These are phyloP conservation scores for Coemansia sp. DNA, from an alignment of 192 early-diverging fungal species.

Conservation along the genomic window DNA sequence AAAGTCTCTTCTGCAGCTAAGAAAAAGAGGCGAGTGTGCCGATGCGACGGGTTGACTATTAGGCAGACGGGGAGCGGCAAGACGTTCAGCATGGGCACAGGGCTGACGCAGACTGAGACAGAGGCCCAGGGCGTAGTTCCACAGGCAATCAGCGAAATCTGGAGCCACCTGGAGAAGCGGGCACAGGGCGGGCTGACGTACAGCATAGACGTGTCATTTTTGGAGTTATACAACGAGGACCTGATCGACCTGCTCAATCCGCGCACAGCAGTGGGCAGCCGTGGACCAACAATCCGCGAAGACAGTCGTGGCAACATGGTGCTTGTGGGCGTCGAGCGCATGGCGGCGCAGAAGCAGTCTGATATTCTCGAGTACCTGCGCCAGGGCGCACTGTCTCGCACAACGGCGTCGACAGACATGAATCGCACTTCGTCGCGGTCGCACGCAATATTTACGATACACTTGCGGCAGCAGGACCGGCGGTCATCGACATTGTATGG, in stretches of 20 bases:
- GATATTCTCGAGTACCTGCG: constrained; percentile 72
- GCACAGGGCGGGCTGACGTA: constrained; percentile 26
- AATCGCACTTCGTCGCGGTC: constrained; percentile 92
- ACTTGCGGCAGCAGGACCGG: constrained; percentile 77
- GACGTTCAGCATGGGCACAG: constrained; percentile 94
- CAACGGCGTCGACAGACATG: constrained; percentile 95
- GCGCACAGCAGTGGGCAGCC: constrained; percentile 44
- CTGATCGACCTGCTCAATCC: constrained; percentile 80
- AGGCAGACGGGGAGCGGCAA: constrained; percentile 74
- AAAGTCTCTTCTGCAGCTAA: background rate
- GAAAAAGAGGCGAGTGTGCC: too few species aligned
- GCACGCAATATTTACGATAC: constrained; percentile 95
- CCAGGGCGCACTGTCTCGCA: constrained; percentile 73
- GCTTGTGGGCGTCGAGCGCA: constrained; percentile 83
- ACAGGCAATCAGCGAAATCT: constrained; percentile 43
- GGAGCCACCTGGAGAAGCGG: constrained; percentile 24
- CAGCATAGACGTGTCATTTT: constrained; percentile 73
- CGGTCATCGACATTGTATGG: constrained; percentile 22
- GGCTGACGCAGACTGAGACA: constrained; percentile 20
- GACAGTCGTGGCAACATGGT: constrained; percentile 88
- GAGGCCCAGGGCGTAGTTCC: constrained; percentile 45
- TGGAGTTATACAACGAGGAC: constrained; percentile 98
- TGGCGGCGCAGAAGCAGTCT: constrained; percentile 57
- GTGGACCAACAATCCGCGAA: constrained; percentile 71
- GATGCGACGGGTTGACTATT: background rate